These are phyloP conservation scores for Coemansia sp. DNA, from an alignment of 192 early-diverging fungal species.

Conservation along the genomic window DNA sequence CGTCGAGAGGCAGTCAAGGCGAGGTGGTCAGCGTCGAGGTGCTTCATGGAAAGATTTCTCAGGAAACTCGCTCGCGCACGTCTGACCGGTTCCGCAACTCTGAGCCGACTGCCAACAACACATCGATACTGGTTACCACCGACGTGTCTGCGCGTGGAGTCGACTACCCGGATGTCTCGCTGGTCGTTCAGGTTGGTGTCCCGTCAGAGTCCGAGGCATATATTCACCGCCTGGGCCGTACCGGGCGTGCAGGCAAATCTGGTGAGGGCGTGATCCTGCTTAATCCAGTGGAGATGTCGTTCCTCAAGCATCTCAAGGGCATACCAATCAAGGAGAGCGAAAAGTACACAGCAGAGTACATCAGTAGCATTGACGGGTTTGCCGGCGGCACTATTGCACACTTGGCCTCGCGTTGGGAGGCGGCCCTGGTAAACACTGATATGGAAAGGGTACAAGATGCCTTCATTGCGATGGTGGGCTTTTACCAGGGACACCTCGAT, in stretches of 20 bases:
- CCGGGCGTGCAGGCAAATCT: constrained; percentile 89
- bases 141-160: constrained; percentile 97
- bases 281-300: constrained; percentile 72
- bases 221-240: constrained; percentile 94
- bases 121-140: constrained; percentile 80
- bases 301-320: constrained; percentile 61
- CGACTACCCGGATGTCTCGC: constrained; percentile 89
- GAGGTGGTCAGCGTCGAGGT: constrained; percentile 52
- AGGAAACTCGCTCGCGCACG: constrained; percentile 65
- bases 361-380: constrained; percentile 20
- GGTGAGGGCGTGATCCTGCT: constrained; percentile 85
- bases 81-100: constrained; percentile 72
- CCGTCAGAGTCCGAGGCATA: constrained; percentile 84
- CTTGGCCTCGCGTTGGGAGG: constrained; percentile 30
- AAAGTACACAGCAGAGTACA: constrained; percentile 24
- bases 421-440: constrained; percentile 10
- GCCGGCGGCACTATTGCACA: constrained; percentile 20
- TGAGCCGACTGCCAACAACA: constrained; percentile 27
- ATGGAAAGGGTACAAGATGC: constrained; percentile 28
- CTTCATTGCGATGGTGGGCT: constrained; percentile 52
- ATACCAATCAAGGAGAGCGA: constrained; percentile 59
- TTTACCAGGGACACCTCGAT: constrained; percentile 14
- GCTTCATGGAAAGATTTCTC: constrained; percentile 78
- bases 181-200: constrained; percentile 87
- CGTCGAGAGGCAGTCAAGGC: background rate